Conservation (phyloP, 2,329 filamentous ascomycete species). For the Fusarium piperis region DNA sequence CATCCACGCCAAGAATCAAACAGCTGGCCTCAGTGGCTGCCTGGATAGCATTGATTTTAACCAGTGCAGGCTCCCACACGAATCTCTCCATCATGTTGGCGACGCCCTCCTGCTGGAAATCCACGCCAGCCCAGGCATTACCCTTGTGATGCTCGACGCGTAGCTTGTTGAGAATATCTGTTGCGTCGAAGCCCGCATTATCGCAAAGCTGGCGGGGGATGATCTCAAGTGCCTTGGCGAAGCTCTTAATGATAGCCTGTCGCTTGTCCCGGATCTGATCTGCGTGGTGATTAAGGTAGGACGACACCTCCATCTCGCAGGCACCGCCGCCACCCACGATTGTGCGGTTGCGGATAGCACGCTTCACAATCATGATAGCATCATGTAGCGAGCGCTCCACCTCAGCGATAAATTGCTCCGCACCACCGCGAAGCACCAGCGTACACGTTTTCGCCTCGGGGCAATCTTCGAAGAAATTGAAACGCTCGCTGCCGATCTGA, state of each 20-base stretch:
- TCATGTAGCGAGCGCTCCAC: constrained; percentile 98
- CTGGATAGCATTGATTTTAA: constrained; percentile 97
- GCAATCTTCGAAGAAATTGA: constrained; percentile 98
- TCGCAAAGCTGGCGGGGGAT: constrained; percentile 97
- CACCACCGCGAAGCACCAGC: constrained; percentile 90
- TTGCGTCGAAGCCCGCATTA: constrained; percentile 98
- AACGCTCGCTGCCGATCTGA: constrained; percentile 96
- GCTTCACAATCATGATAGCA: constrained; percentile 99
- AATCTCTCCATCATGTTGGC: constrained; percentile 94
- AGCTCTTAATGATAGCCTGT: constrained; percentile 96
- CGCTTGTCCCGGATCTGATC: constrained; percentile 96
- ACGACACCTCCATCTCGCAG: constrained; percentile 95
- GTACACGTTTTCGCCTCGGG: constrained; percentile 97
- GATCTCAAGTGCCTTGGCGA: constrained; percentile 95
- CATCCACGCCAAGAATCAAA: constrained; percentile 94
- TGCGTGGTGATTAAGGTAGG: constrained; percentile 90
- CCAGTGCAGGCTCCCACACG: constrained; percentile 95
- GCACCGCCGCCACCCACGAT: constrained; percentile 97
- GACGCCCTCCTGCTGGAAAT: constrained; percentile 92
- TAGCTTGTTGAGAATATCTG: constrained; percentile 95
- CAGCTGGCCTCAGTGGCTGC: constrained; percentile 95
- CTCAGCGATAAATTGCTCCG: constrained; percentile 99
- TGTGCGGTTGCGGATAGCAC: constrained; percentile 90
- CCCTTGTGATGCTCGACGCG: constrained; percentile 96
- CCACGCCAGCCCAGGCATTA: constrained; percentile 92